These are phyloP conservation scores for Trypanosoma cruzi DNA, from an alignment of 208 protist species.

Conservation along the genomic window DNA sequence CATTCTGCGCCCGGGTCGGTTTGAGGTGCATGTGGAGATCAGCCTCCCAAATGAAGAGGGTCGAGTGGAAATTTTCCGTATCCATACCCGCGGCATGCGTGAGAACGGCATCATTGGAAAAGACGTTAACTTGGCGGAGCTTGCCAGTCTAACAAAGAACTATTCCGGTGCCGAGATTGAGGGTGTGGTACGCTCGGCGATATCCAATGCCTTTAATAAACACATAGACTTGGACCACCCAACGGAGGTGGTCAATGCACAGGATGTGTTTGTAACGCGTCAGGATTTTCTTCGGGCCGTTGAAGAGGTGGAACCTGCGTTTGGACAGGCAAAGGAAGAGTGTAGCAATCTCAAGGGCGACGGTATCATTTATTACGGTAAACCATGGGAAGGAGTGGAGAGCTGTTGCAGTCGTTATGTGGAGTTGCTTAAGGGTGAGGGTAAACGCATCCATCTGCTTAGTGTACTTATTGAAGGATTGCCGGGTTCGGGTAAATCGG, in stretches of 20 bases:
- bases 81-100: conserved; percentile 97
- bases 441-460: conserved; percentile 91
- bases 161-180: conserved; percentile 98
- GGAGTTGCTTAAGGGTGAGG: conserved; percentile 80
- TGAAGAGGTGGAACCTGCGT: conserved; percentile 95
- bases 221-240: conserved; percentile 88
- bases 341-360: conserved; percentile 84
- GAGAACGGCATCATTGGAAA: conserved; percentile 87
- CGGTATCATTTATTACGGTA: conserved; percentile 96
- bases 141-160: conserved; percentile 98
- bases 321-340: conserved; percentile 95
- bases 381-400: conserved; percentile 69
- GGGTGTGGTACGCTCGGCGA: conserved; percentile 87
- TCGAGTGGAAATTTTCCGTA: conserved; percentile 98
- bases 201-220: conserved; percentile 91
- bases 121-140: conserved; percentile 94
- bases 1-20: conserved; percentile 98
- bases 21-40: conserved; percentile 99
- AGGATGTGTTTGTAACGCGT: conserved; percentile 62
- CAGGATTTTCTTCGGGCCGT: conserved; percentile 80
- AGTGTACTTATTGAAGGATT: conserved; percentile 94
- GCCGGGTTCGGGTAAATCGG: conserved; percentile 95
- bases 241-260: conserved; percentile 52
- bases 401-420: conserved; percentile 65
- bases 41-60: conserved; percentile 98